These are phyloP conservation scores for Rhododendron ferrugineum DNA, from an alignment of 148 eudicot species.

Conservation along the genomic window DNA sequence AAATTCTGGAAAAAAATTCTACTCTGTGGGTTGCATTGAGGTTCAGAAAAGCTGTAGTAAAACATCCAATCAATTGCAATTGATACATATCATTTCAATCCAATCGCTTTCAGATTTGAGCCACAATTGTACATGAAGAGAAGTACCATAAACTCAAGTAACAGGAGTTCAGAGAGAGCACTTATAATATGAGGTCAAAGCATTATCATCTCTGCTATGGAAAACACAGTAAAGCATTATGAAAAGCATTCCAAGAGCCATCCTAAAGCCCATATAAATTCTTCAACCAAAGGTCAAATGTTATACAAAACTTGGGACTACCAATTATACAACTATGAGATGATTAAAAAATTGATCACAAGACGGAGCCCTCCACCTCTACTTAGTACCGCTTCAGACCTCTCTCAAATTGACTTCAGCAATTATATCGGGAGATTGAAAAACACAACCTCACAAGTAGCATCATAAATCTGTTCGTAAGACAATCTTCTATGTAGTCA, in stretches of 20 bases:
- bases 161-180: background rate
- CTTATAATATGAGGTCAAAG: background rate
- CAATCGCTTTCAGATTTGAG: background rate
- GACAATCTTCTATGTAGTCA: background rate
- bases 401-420: background rate
- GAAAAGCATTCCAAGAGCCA: background rate
- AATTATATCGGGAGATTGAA: background rate
- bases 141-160: background rate
- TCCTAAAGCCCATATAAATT: background rate
- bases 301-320: background rate
- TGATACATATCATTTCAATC: background rate
- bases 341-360: conserved; percentile 11
- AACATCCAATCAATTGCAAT: background rate
- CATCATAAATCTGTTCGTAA: background rate
- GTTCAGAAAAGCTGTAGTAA: background rate
- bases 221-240: background rate
- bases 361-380: background rate
- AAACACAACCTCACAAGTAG: background rate
- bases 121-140: background rate
- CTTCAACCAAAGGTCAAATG: background rate
- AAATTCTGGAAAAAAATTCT: background rate
- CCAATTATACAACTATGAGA: conserved; percentile 6
- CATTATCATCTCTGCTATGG: background rate
- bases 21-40: background rate
- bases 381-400: background rate